A percentile compares a stretch with the other conserved stretches of the same genome.
Evolutionary conservation across 768 basidiomycete genomes (phyloP).

Genomic region (Lactarius evosmus): DNA sequence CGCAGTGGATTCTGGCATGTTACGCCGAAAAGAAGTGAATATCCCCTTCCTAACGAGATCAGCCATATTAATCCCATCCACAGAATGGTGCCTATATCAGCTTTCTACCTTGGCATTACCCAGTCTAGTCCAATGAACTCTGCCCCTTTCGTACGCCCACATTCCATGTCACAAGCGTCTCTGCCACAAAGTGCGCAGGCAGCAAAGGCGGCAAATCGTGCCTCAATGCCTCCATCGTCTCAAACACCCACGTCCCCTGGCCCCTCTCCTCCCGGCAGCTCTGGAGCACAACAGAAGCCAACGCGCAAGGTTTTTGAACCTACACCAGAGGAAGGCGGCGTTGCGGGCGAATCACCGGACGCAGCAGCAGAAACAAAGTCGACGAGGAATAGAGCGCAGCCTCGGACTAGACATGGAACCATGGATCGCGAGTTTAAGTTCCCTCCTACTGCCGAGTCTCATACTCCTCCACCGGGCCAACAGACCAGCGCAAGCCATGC

Average conservation of each 20-base stretch:
- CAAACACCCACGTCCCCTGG: slow-evolving; percentile 44
- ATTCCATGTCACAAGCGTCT: slow-evolving; percentile 73
- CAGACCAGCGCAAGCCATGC: neutral
- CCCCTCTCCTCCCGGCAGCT: slow-evolving; percentile 39
- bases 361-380: slow-evolving; percentile 29
- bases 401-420: slow-evolving; percentile 51
- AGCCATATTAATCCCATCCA: slow-evolving; percentile 5
- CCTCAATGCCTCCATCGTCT: slow-evolving; percentile 64
- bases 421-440: slow-evolving; percentile 80
- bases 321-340: slow-evolving; percentile 48
- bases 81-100: slow-evolving; percentile 85
- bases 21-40: slow-evolving; percentile 73
- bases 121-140: slow-evolving; percentile 44
- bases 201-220: slow-evolving; percentile 46
- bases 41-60: neutral
- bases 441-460: slow-evolving; percentile 37
- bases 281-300: slow-evolving; percentile 14
- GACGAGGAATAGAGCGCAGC: slow-evolving; percentile 24
- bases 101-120: slow-evolving; percentile 76
- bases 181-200: slow-evolving; percentile 39
- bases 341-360: slow-evolving; percentile 36
- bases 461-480: neutral
- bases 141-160: slow-evolving; percentile 49
- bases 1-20: slow-evolving; percentile 93
- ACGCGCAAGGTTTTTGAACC: slow-evolving; percentile 42